phyloP scores from a whole-genome alignment of 2,329 filamentous ascomycete species.

The Amesomyces nigricolor region DNA sequence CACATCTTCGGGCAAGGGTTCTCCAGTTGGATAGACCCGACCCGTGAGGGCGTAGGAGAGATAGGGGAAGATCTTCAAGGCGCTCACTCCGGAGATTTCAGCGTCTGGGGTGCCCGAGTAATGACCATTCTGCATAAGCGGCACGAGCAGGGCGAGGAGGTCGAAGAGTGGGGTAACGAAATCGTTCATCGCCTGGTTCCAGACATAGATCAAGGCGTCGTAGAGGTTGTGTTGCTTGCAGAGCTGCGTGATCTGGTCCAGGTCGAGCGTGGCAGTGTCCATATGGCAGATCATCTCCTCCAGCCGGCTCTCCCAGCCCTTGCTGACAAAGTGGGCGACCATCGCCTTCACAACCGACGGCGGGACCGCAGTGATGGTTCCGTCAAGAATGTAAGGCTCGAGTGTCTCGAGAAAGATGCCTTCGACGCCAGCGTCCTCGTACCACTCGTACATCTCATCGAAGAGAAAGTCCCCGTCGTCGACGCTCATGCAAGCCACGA shows the following conservation, averaged over 20 bases:
- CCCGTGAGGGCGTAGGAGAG: conserved; percentile 87
- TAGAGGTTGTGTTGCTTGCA: conserved; percentile 92
- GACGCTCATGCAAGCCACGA: conserved; percentile 74
- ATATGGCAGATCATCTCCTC: conserved; percentile 95
- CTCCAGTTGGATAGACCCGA: conserved; percentile 83
- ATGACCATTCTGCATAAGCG: conserved; percentile 51
- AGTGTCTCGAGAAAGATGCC: conserved; percentile 81
- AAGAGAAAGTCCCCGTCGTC: conserved; percentile 79
- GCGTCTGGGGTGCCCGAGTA: conserved; percentile 48
- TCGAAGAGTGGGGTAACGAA: conserved; percentile 89
- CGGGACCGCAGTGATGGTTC: conserved; percentile 67
- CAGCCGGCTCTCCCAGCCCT: conserved; percentile 68
- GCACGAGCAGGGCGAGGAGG: conserved; percentile 63
- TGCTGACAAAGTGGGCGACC: conserved; percentile 72
- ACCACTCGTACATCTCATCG: conserved; percentile 84
- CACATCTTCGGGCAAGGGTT: conserved; percentile 64
- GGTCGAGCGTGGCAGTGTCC: conserved; percentile 82
- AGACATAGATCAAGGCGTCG: conserved; percentile 93
- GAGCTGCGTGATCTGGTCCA: conserved; percentile 84
- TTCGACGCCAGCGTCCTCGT: conserved; percentile 67
- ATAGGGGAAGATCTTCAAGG: conserved; percentile 90
- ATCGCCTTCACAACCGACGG: conserved; percentile 81
- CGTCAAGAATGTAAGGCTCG: conserved; percentile 80
- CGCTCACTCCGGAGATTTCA: conserved; percentile 61
- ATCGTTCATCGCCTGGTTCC: conserved; percentile 85